A percentile compares a stretch with the other conserved stretches of the same genome.
Evolutionary conservation across 345 rosid species (phyloP).

Genomic region (Eucalyptus globulus): DNA sequence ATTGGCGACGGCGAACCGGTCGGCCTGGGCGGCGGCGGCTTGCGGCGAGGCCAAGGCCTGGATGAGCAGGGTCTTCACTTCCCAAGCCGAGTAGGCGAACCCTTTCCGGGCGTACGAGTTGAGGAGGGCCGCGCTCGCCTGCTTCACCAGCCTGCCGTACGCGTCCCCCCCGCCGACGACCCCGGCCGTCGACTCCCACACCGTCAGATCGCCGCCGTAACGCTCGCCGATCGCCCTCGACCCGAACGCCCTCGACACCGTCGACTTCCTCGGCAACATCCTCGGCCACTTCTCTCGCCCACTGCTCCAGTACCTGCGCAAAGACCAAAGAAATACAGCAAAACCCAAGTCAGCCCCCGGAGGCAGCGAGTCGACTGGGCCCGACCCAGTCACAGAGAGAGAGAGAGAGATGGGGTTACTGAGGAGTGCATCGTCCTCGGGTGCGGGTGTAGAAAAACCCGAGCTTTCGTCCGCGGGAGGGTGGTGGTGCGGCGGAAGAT

Average conservation of each 20-base stretch:
- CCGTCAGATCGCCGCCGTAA: constrained; percentile 65
- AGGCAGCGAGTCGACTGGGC: neutral
- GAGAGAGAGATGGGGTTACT: neutral
- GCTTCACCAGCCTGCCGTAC: constrained; percentile 44
- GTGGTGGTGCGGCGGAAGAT: neutral
- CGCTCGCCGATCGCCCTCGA: constrained; percentile 39
- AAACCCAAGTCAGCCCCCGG: neutral
- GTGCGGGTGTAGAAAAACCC: constrained; percentile 52
- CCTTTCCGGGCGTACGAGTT: constrained; percentile 64
- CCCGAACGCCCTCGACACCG: constrained; percentile 70
- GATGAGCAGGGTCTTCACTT: constrained; percentile 70
- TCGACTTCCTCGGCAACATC: constrained; percentile 72
- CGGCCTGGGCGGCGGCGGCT: constrained; percentile 50
- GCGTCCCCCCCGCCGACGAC: constrained; percentile 35
- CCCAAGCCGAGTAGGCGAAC: constrained; percentile 59
- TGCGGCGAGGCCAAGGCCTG: constrained; percentile 53
- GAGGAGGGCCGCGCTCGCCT: constrained; percentile 70
- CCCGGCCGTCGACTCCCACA: constrained; percentile 55
- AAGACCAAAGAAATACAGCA: constrained; percentile 1
- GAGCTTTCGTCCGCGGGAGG: constrained; percentile 4
- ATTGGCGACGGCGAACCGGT: constrained; percentile 44
- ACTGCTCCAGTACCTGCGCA: constrained; percentile 77
- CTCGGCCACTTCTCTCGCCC: constrained; percentile 76
- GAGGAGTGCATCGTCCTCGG: constrained; percentile 83
- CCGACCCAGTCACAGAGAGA: neutral